Base-by-base conservation (phyloP, 2,329 filamentous ascomycete species). In the Arthrobotrys pseudoclavata region DNA sequence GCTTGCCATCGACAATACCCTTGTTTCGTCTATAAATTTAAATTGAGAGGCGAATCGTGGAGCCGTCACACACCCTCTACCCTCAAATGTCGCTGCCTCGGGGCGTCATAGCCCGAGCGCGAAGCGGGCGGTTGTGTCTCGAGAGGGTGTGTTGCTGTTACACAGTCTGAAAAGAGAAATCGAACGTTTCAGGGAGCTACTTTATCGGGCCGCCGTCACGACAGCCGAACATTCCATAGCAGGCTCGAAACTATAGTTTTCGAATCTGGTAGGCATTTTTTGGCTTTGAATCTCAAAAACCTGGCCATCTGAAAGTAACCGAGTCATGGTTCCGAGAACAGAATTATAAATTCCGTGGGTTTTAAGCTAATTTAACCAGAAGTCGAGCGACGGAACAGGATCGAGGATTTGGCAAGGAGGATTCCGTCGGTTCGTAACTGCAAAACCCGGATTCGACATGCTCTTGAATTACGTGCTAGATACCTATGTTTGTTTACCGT, bases 181-280 rank as follows among this genome's bases (percentile, higher is more conserved):
- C 22, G 4, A 9, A 53, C 55, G 64, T 69, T 69, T 60, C 71
- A 69, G 64, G 40, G 40, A 9, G 45, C 24, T 22, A 37, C 15
- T 29, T n/a, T 26, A 18, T 70, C 72, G 72, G 72, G 69, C 66
- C 66, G 66, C 50, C 72, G 72, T 70, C 37, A 67, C 72, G 72
- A 22, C 48, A 66, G 60, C 66, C 72, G 72, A 70, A 76, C 26
- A 24, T 63, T 47, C 53, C 53, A 15, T 24, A 22, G 20, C 15
- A 22, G 15, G 20, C 48, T 22, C 22, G 13, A 37, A 4, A n/a
- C 52, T 6, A 20, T 34, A 18, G 24, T 6, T 18, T 18, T n/a
- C n/a, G n/a, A n/a, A n/a, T 13, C n/a, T 24, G 1, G 18, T 24
- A 50, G 22, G 12, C 34, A 48, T 24, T n/a, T 2, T 53, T 37